These are phyloP conservation scores for Ramalina peruviana DNA, from an alignment of 495 filamentous ascomycete species.

Conservation along the genomic window DNA sequence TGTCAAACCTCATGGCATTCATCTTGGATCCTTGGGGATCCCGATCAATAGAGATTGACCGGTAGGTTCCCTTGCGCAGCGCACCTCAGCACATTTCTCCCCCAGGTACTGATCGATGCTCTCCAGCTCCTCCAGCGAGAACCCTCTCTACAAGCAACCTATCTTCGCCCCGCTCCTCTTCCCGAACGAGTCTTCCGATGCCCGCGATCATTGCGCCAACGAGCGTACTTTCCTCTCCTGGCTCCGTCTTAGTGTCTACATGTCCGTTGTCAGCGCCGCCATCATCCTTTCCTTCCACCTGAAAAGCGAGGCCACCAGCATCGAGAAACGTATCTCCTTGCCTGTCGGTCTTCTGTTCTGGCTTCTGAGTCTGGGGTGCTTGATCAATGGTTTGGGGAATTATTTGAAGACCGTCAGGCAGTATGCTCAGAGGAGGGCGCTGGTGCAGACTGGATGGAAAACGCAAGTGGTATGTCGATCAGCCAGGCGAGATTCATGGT, in stretches of 20 bases:
- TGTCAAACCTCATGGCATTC: background rate
- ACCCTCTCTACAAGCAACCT: slow-evolving; percentile 52
- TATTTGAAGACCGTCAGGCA: slow-evolving; percentile 80
- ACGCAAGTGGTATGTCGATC: slow-evolving; percentile 57
- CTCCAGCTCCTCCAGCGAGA: slow-evolving; percentile 7
- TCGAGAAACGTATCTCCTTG: slow-evolving; percentile 63
- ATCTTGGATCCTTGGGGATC: slow-evolving; percentile 5
- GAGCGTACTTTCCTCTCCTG: slow-evolving; percentile 79
- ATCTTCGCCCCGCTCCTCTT: slow-evolving; percentile 70
- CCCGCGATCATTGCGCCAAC: slow-evolving; percentile 49
- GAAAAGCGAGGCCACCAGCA: slow-evolving; percentile 47
- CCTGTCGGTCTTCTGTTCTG: slow-evolving; percentile 86
- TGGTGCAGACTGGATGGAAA: slow-evolving; percentile 91
- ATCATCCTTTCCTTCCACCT: slow-evolving; percentile 91
- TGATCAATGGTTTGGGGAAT: slow-evolving; percentile 66
- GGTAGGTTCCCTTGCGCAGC: background rate
- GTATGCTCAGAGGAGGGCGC: slow-evolving; percentile 60
- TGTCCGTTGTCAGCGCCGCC: slow-evolving; percentile 76
- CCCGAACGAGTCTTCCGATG: slow-evolving; percentile 77
- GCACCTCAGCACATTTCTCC: background rate
- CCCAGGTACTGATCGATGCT: background rate
- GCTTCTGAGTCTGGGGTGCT: slow-evolving; percentile 59
- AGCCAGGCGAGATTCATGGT: background rate
- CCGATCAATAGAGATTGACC: slow-evolving; percentile 5
- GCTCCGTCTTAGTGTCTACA: slow-evolving; percentile 80